Evolutionary conservation across 140 eudicot species (phyloP).

Genomic region (Stevia rebaudiana): DNA sequence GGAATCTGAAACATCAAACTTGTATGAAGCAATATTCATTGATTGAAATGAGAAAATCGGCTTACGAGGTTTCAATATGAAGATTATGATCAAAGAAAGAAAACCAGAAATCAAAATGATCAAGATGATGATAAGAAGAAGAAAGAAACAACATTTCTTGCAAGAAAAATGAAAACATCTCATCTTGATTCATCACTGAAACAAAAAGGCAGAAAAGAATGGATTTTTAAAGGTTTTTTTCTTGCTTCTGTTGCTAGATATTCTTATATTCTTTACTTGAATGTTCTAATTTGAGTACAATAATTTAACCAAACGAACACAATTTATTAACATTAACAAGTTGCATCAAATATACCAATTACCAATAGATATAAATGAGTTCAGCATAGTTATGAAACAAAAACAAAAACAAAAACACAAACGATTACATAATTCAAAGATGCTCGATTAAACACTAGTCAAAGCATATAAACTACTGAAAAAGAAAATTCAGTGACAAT

Average conservation of each 20-base stretch:
- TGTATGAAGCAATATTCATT: constrained; percentile 40
- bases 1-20: constrained; percentile 30
- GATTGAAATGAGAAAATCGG: constrained; percentile 43
- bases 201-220: not conserved
- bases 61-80: constrained; percentile 48
- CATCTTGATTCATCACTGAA: constrained; percentile 16
- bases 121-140: constrained; percentile 18
- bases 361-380: not conserved
- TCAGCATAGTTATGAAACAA: constrained; percentile 8
- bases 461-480: not conserved
- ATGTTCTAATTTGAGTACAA: not conserved
- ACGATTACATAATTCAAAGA: constrained; percentile 17
- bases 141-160: constrained; percentile 36
- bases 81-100: constrained; percentile 23
- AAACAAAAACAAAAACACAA: constrained; percentile 21
- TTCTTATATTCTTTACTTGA: constrained; percentile 53
- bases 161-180: constrained; percentile 22
- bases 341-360: not conserved
- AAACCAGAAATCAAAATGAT: constrained; percentile 19
- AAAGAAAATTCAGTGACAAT: constrained; percentile 38
- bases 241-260: constrained; percentile 29
- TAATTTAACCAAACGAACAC: not conserved
- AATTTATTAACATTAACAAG: too few relatives aligned
- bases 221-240: constrained; percentile 25
- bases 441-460: not conserved